Percentiles rank a stretch among this genome's conserved stretches.
These are phyloP conservation scores for Pythium oligandrum DNA, from an alignment of 352 stramenopile species.

Conservation along the genomic window DNA sequence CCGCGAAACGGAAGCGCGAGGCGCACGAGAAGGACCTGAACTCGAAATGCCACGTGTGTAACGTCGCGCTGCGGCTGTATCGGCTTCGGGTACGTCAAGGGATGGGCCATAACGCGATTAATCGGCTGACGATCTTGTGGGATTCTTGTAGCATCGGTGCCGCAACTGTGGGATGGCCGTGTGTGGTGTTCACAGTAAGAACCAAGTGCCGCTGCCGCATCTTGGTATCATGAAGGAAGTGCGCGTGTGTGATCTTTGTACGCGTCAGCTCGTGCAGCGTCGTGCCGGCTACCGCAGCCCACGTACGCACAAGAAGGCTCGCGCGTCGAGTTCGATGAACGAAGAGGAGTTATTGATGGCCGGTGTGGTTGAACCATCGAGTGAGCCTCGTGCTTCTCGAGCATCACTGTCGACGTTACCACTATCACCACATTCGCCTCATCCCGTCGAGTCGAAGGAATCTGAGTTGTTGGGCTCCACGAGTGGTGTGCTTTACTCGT, in stretches of 20 bases:
- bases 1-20: neutral
- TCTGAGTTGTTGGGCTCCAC: slow-evolving; percentile 29
- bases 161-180: slow-evolving; percentile 61
- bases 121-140: slow-evolving; percentile 1
- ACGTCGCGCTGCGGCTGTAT: slow-evolving; percentile 39
- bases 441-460: neutral
- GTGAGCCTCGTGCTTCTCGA: too few species aligned
- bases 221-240: slow-evolving; percentile 71
- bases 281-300: slow-evolving; percentile 61
- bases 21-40: slow-evolving; percentile 8
- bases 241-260: slow-evolving; percentile 71
- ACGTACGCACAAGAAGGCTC: neutral
- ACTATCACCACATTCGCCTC: slow-evolving; percentile 1
- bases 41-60: slow-evolving; percentile 68
- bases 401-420: neutral
- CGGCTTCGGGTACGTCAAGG: slow-evolving; percentile 37
- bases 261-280: slow-evolving; percentile 58
- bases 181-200: slow-evolving; percentile 72
- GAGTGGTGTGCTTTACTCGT: slow-evolving; percentile 69
- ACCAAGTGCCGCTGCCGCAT: slow-evolving; percentile 70
- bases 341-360: neutral
- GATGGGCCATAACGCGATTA: neutral
- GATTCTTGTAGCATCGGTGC: slow-evolving; percentile 42
- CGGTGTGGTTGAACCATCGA: neutral
- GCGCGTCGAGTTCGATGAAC: neutral